Evolutionary conservation across 1,139 yeast species (phyloP).

Genomic region (Wickerhamiella pararugosa): DNA sequence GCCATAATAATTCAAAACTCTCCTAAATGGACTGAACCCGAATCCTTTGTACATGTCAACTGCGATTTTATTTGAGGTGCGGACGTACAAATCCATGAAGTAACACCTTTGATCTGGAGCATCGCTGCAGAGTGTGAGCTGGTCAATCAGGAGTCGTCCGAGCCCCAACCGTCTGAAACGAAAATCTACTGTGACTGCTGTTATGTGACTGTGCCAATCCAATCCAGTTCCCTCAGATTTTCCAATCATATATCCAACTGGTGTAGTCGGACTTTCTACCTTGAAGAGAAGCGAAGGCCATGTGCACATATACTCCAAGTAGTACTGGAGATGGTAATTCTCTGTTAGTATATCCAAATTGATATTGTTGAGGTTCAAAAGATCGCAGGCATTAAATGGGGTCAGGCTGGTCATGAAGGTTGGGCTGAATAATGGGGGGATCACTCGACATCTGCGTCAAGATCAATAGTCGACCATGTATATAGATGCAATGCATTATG

Average conservation of each 20-base stretch:
- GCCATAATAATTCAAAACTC: constrained; percentile 86
- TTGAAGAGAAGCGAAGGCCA: constrained; percentile 91
- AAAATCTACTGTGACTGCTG: constrained; percentile 85
- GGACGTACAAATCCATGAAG: constrained; percentile 82
- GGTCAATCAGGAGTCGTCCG: constrained; percentile 55
- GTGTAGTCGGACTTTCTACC: constrained; percentile 31
- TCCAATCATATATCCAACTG: constrained; percentile 56
- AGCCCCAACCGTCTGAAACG: constrained; percentile 73
- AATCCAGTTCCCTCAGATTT: constrained; percentile 75
- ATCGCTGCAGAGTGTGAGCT: constrained; percentile 59
- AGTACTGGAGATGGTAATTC: constrained; percentile 72
- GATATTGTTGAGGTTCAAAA: constrained; percentile 54
- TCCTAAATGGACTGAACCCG: constrained; percentile 70
- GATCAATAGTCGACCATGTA: not conserved
- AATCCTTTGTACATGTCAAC: constrained; percentile 67
- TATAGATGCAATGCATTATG: not conserved
- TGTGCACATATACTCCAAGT: constrained; percentile 60
- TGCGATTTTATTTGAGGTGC: constrained; percentile 70
- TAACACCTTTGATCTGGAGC: constrained; percentile 53
- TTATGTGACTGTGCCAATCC: constrained; percentile 94
- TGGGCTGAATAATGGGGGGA: no score
- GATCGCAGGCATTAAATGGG: constrained; percentile 78
- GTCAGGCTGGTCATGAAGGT: constrained; percentile 54
- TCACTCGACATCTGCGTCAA: no score
- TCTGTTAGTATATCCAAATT: constrained; percentile 84